Conservation (phyloP, 768 basidiomycete genomes). For the Macrocybe gigantea region DNA sequence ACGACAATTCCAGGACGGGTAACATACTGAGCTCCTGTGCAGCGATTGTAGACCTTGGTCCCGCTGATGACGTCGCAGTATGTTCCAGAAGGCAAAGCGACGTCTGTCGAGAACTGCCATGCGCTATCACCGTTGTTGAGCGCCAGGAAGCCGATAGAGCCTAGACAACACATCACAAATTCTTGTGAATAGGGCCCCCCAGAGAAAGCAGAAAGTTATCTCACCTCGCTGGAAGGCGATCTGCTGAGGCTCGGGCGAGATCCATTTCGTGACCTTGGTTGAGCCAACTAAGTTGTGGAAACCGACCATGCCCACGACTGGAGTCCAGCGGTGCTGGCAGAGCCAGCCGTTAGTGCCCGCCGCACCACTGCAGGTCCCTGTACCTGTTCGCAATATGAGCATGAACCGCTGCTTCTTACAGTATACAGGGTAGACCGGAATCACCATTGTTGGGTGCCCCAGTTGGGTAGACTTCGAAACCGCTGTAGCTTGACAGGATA, state of each 20-base stretch:
- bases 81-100: slow-evolving; percentile 43
- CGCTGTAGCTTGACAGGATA: slow-evolving; percentile 50
- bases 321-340: slow-evolving; percentile 59
- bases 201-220: slow-evolving; percentile 5
- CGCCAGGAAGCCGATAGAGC: slow-evolving; percentile 52
- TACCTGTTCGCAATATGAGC: slow-evolving; percentile 17
- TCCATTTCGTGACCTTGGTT: slow-evolving; percentile 49
- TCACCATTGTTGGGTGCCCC: slow-evolving; percentile 57
- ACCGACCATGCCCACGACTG: slow-evolving; percentile 56
- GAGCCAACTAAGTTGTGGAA: slow-evolving; percentile 56
- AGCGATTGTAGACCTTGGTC: slow-evolving; percentile 27
- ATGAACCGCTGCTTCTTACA: background rate
- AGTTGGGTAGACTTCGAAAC: slow-evolving; percentile 40
- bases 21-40: slow-evolving; percentile 47
- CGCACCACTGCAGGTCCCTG: slow-evolving; percentile 43
- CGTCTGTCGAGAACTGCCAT: slow-evolving; percentile 53
- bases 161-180: slow-evolving; percentile 17
- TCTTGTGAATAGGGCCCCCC: background rate
- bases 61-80: slow-evolving; percentile 70
- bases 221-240: slow-evolving; percentile 64
- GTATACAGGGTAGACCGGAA: background rate
- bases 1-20: background rate
- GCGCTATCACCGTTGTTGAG: slow-evolving; percentile 58
- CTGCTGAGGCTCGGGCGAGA: slow-evolving; percentile 48
- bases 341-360: slow-evolving; percentile 55